These are phyloP conservation scores for Arabidopsis arenosa DNA, from an alignment of 345 rosid species.

Conservation along the genomic window DNA sequence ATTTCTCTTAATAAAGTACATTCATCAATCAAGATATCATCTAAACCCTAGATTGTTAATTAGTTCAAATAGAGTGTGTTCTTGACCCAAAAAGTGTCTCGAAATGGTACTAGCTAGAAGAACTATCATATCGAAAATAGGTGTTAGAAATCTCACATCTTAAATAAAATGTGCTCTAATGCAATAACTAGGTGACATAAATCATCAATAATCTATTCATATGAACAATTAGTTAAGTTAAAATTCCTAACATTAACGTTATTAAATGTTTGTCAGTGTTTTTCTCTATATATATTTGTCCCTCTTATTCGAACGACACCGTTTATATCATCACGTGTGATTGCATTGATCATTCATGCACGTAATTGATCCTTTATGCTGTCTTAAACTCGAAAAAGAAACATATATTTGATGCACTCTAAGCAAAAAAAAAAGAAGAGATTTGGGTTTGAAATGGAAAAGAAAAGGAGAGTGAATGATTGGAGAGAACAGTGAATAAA, in stretches of 20 bases:
- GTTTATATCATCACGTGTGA: neutral
- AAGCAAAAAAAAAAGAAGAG: neutral
- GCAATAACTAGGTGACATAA: neutral
- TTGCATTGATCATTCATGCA: conserved; percentile 29
- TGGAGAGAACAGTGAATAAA: conserved; percentile 41
- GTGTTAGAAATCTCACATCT: neutral
- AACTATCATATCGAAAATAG: neutral
- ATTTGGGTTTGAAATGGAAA: conserved; percentile 32
- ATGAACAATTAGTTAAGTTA: neutral
- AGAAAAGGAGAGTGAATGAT: conserved; percentile 44
- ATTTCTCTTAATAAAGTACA: too few species aligned
- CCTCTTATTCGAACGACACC: neutral
- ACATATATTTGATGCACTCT: neutral
- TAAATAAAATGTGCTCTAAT: neutral
- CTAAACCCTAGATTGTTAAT: neutral
- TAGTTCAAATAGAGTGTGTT: neutral
- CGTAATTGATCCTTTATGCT: neutral
- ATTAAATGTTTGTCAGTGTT: too few species aligned
- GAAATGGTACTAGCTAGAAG: neutral
- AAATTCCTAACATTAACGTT: neutral
- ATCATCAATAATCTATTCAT: neutral
- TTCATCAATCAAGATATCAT: too few species aligned
- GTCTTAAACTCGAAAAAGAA: conserved; percentile 9
- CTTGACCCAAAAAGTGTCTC: neutral
- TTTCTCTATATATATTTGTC: too few species aligned